Conservation (phyloP, 2,329 filamentous ascomycete genomes). For the Microascus cirrosus region DNA sequence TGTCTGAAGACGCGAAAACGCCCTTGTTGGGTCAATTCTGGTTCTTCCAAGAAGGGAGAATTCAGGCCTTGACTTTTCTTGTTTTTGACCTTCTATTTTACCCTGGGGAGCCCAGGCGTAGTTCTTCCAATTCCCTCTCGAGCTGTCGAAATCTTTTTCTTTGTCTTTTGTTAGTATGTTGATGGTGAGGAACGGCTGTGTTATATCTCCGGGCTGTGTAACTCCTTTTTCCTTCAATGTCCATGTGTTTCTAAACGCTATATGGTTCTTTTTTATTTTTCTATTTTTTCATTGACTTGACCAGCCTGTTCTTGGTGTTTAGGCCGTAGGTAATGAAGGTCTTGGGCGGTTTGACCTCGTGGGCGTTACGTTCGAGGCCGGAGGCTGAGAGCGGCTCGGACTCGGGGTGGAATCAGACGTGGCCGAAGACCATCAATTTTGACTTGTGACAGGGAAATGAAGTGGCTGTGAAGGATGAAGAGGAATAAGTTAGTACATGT, state of each 20-base stretch:
- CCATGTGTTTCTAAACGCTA: neutral
- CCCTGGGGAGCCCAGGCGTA: neutral
- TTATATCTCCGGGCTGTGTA: neutral
- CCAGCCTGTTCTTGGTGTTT: neutral
- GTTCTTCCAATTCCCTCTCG: neutral
- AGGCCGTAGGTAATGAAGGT: neutral
- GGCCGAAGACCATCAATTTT: too few species aligned
- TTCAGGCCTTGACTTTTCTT: neutral
- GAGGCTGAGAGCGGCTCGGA: too few species aligned
- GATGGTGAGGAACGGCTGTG: neutral
- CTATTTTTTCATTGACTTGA: neutral
- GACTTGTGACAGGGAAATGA: too few species aligned
- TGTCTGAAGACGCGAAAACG: neutral
- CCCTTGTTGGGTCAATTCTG: neutral
- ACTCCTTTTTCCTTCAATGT: neutral
- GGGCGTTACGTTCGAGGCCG: too few species aligned
- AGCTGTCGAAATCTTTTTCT: neutral
- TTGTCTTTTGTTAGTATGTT: neutral
- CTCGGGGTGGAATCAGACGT: too few species aligned
- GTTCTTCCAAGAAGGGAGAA: neutral
- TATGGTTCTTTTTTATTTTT: neutral
- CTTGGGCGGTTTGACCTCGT: too few species aligned
- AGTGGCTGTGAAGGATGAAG: too few species aligned
- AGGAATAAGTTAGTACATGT: too few species aligned
- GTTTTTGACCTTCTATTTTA: neutral